Evolutionary conservation across 345 rosid genomes (phyloP).

Genomic region (Sonneratia caseolaris): DNA sequence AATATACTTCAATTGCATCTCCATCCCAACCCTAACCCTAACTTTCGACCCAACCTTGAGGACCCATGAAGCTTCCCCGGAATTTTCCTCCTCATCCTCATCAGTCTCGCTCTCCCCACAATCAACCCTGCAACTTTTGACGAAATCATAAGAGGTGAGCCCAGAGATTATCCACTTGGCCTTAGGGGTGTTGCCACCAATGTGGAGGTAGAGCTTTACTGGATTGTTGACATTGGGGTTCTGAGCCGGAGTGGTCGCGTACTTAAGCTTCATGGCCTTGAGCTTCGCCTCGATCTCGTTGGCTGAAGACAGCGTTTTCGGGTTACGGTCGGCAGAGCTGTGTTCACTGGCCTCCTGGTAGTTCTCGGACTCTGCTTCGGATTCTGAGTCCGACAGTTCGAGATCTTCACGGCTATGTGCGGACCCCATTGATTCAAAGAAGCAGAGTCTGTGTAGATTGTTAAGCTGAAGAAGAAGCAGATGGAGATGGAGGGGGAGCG

Average conservation of each 20-base stretch:
- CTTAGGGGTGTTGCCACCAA: slow-evolving; percentile 39
- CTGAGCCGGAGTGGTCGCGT: slow-evolving; percentile 8
- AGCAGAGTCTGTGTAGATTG: not conserved
- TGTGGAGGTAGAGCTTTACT: slow-evolving; percentile 33
- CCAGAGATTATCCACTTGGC: slow-evolving; percentile 40
- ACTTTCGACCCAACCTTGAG: slow-evolving; percentile 29
- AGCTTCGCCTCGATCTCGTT: slow-evolving; percentile 19
- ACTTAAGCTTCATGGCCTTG: slow-evolving; percentile 18
- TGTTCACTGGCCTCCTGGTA: slow-evolving; percentile 11
- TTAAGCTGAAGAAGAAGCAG: not conserved
- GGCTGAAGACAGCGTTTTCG: slow-evolving; percentile 9
- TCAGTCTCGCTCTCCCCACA: slow-evolving; percentile 9
- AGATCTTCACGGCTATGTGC: slow-evolving; percentile 17
- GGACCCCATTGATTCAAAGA: slow-evolving; percentile 7
- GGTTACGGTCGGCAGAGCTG: slow-evolving; percentile 8
- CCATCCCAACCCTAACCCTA: slow-evolving; percentile 23
- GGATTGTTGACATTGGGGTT: slow-evolving; percentile 20
- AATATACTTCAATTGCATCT: slow-evolving; percentile 65
- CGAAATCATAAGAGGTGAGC: slow-evolving; percentile 14
- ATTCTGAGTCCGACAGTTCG: slow-evolving; percentile 11
- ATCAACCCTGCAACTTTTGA: slow-evolving; percentile 1
- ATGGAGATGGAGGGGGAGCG: not conserved
- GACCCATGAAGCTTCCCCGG: slow-evolving; percentile 25
- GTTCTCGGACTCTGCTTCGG: slow-evolving; percentile 9
- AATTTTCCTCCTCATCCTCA: slow-evolving; percentile 19